Base-by-base conservation (phyloP, 1,284 basidiomycete genomes). In the Ceratobasidium sp. region DNA sequence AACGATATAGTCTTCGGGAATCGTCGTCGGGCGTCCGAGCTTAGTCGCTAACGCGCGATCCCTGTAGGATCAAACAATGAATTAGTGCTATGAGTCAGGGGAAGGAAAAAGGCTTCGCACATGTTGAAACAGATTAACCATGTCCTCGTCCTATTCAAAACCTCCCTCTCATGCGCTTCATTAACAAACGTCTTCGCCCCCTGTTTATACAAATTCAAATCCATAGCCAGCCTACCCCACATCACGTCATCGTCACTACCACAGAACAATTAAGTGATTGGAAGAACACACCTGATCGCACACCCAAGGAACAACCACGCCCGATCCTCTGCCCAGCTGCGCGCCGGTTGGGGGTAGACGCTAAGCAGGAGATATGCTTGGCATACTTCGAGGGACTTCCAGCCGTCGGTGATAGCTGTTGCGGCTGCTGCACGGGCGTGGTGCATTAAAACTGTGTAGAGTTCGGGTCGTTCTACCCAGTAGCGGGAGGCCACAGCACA, bases 121-220 rank as follows among this genome's bases (percentile, higher is more conserved):
- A 95, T 79, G 80, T 93, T 93, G 83, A 92, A 95, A 81, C 94
- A 95, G 74, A 93, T 91, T 86, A 95, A 89, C 94, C 94, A 96
- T 22, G 93, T 90, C 19, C 94, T 86, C 50, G 89, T 90, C 75
- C 91, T 88, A 81, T 96, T 96, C 64, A 96, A 82, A 56, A 93
- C 86, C 82, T 96, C 94, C 19, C 94, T 87, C 80, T 93, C 92
- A 77, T 93, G 89, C 60, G 84, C 86, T 80, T 93, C 91, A 33
- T 85, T 87, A 41, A 41, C 36, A 41, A 41, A 41, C 76, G 86
- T 90, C n/a, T 91, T 87, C 79, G 90, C 90, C 27, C 86, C 85
- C 7, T 85, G 84, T 3, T 89, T 86, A 80, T 96, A 93, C 57
- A 96, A 81, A 80, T 95, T 95, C 71, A 96, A 85, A 81, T 96